phyloP scores from a whole-genome alignment of 139 green algal genomes.

The Zygnema cylindricum region DNA sequence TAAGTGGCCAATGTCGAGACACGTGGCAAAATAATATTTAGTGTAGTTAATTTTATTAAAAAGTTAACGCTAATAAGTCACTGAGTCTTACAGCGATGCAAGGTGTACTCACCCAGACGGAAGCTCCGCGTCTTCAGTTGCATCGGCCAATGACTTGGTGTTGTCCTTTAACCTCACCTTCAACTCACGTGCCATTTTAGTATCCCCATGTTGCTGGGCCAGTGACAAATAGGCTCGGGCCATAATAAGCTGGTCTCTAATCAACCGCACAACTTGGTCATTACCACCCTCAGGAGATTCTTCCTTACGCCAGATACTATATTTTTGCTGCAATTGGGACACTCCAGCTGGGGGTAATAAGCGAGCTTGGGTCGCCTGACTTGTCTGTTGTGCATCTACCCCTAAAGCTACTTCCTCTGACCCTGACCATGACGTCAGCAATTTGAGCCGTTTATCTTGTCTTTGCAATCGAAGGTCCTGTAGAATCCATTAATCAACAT shows the following conservation, averaged over 20 bases:
- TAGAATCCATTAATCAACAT: background rate
- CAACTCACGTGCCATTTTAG: conserved; percentile 32
- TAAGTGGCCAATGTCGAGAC: too few relatives aligned
- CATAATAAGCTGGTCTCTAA: conserved; percentile 58
- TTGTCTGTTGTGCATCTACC: background rate
- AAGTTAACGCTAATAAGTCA: too few relatives aligned
- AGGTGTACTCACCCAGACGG: conserved; percentile 26
- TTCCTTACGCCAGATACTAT: conserved; percentile 40
- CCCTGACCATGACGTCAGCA: conserved; percentile 24
- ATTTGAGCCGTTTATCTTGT: conserved; percentile 9
- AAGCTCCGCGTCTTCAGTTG: conserved; percentile 38
- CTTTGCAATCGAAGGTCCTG: conserved; percentile 32
- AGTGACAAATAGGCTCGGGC: conserved; percentile 40
- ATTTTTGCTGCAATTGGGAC: conserved; percentile 19
- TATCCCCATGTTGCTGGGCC: conserved; percentile 43
- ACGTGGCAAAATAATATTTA: too few relatives aligned
- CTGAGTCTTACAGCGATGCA: too few relatives aligned
- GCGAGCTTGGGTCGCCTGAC: background rate
- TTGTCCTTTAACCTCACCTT: conserved; percentile 40
- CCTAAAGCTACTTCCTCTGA: background rate
- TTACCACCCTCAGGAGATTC: background rate
- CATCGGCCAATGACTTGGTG: conserved; percentile 28
- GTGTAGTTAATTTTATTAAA: too few relatives aligned
- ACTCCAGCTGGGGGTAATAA: background rate
- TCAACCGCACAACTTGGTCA: conserved; percentile 53